These are phyloP conservation scores for Nannizzia gypsea DNA, from an alignment of 2,329 filamentous ascomycete species.

Conservation along the genomic window DNA sequence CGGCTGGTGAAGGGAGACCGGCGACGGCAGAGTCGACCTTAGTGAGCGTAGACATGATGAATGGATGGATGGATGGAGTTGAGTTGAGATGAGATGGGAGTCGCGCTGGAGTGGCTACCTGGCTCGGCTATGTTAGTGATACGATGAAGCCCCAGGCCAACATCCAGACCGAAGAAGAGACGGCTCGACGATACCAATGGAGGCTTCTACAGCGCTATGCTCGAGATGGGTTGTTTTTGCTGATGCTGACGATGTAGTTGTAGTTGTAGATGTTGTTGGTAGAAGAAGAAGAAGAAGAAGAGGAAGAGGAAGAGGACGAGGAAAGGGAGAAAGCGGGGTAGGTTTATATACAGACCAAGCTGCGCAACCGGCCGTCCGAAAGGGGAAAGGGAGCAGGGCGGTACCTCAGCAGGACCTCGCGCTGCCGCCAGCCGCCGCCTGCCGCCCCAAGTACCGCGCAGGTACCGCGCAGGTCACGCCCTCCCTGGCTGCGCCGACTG, in stretches of 20 bases:
- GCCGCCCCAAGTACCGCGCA: not conserved
- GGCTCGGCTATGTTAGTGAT: not conserved
- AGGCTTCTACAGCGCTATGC: too few species aligned
- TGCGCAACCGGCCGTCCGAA: not conserved
- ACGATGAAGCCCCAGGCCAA: too few species aligned
- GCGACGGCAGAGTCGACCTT: slow-evolving; percentile 90
- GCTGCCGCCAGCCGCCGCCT: not conserved
- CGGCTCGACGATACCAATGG: not conserved
- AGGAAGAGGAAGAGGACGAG: slow-evolving; percentile 8
- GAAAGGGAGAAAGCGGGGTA: not conserved
- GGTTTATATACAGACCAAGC: not conserved
- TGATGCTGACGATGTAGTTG: not conserved
- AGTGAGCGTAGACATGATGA: slow-evolving; percentile 54
- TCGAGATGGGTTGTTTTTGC: not conserved
- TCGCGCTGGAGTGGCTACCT: not conserved
- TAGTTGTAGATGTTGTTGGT: not conserved
- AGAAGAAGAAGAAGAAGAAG: too few species aligned
- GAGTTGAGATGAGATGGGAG: not conserved
- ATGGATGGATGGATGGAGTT: not conserved
- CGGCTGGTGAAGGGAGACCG: slow-evolving; percentile 57
- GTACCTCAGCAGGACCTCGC: not conserved
- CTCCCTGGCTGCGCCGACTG: too few species aligned
- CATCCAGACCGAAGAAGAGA: not conserved
- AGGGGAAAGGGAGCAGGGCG: not conserved
- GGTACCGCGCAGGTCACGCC: not conserved